Percentiles rank a stretch among this genome's conserved stretches.
Evolutionary conservation across 1,284 basidiomycete genomes (phyloP).

Genomic region (Apiotrichum veenhuisii): DNA sequence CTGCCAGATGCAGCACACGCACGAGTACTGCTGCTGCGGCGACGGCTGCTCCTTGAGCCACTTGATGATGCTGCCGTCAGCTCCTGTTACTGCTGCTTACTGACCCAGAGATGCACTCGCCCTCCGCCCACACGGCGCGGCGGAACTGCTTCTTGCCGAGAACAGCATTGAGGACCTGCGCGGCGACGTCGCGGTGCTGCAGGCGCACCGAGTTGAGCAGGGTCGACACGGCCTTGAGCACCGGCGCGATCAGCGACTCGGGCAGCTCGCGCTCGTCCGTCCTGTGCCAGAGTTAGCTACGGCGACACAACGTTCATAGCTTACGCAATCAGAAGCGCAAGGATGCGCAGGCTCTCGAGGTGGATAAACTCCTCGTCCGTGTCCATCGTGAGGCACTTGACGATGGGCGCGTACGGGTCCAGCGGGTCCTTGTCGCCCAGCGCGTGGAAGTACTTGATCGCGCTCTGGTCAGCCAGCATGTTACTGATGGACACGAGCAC

Average conservation of each 20-base stretch:
- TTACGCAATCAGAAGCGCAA: conserved; percentile 77
- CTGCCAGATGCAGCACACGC: conserved; percentile 88
- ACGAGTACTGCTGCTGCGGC: conserved; percentile 95
- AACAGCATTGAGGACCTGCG: conserved; percentile 84
- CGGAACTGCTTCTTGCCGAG: conserved; percentile 75
- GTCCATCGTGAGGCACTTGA: conserved; percentile 78
- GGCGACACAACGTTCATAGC: conserved; percentile 14
- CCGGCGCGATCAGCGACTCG: conserved; percentile 60
- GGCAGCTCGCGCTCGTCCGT: conserved; percentile 52
- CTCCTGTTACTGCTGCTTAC: conserved; percentile 11
- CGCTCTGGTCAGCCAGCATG: conserved; percentile 59
- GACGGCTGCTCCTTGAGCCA: conserved; percentile 63
- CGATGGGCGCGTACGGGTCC: conserved; percentile 75
- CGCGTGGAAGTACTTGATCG: conserved; percentile 61
- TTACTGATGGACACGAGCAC: conserved; percentile 88
- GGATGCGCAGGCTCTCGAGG: conserved; percentile 80
- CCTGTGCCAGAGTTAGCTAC: conserved; percentile 17
- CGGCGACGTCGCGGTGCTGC: conserved; percentile 76
- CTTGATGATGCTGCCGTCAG: conserved; percentile 61
- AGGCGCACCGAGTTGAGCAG: conserved; percentile 57
- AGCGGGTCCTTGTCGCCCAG: conserved; percentile 55
- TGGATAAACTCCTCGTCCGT: conserved; percentile 80
- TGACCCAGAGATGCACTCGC: conserved; percentile 47
- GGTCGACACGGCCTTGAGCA: conserved; percentile 62
- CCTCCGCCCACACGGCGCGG: conserved; percentile 52